Evolutionary conservation across 2,329 filamentous ascomycete genomes (phyloP), one percentile per base, ranked within the genome.

Genomic region (Dothiorella sarmentorum): DNA sequence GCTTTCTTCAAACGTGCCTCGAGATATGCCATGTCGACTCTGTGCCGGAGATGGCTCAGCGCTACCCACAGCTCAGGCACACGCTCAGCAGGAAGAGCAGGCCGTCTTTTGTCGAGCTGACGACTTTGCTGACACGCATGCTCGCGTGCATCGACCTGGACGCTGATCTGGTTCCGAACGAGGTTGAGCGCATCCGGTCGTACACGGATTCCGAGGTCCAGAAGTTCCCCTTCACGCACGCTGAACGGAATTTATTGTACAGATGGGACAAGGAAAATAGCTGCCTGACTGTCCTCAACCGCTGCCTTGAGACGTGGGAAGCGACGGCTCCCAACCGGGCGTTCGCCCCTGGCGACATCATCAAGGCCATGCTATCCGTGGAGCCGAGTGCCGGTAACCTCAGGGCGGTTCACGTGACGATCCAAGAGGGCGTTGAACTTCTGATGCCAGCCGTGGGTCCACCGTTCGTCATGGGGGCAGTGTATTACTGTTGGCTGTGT

Each of bases 251-350:
- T 2, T 49, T 65, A n/a, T 38, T 73, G 4, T 49, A 63, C 22
- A 60, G 49, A 7, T 73, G 68, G 69, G 62, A 70, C 37, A 63
- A 67, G 2, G 66, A 69, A 2, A 66, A 68, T 47, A 65, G 63
- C 37, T 68, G 67, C 3, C 64, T 67, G 17, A 67, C 67, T 20
- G 65, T 68, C n/a, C 52, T 74, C 17, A 71, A 73, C 53, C 71
- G 67, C 52, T 68, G 71, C 55, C 59, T 73, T 26, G 72, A 73
- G 56, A 35, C 63, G 4, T 73, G 71, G 33, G 71, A 73, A 40
- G 42, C 52, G 2, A 58, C 65, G 18, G 71, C 68, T 56, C 62
- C 65, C 2, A 68, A 69, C 7, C 42, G 63, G 17, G 70, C 68
- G 44, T 72, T 69, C 60, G 10, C 3, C 11, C 71, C 71, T 29